Base-by-base conservation (phyloP, 2,329 filamentous ascomycete genomes). In the Talaromyces sp. region DNA sequence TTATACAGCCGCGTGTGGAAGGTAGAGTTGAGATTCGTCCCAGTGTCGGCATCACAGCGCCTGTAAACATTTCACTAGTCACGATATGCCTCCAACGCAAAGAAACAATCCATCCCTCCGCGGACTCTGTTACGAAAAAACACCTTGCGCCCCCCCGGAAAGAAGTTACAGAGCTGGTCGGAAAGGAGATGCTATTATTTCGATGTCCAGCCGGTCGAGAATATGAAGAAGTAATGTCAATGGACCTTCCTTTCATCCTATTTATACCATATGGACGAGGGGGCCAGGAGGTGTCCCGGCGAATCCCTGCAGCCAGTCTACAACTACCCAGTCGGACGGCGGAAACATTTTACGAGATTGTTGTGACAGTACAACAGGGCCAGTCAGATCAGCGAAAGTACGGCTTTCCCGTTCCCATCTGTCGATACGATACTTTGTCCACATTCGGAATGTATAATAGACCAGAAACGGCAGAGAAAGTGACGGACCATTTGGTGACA, bases 401-500 rank as follows among this genome's bases (percentile, higher is more conserved):
- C 78, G 84, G 88, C 4, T 97, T 97, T 71, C 92, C 95, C 1
- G 90, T 98, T 45, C 94, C 94, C 1, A 87, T 99, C 71, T 88
- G 92, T 70, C 86, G 95, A 74, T 99, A 98, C 81, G 95, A 99
- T 78, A 99, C 94, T 1, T 83, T 99, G 58, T 97, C 93, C 49
- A 98, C 95, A 1, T 99, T 99, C 80, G 95, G 95, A 79, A 98
- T 98, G 95, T 99, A 98, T 83, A 98, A 98, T 80, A 90, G 93
- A 63, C 94, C 93, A 17, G 94, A 97, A 78, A 90, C 90, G 66
- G 92, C 92, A 64, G 90, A 96, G 72, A 87, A 89, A 67, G 91
- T 93, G 37, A 88, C 90, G 61, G 95, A 98, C 80, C 95, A 96
- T 77, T 82, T 98, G 63, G 92, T 98, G 67, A 96, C 92, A 9